Conservation (phyloP, 2,329 filamentous ascomycete genomes). For the Camillea tinctor region DNA sequence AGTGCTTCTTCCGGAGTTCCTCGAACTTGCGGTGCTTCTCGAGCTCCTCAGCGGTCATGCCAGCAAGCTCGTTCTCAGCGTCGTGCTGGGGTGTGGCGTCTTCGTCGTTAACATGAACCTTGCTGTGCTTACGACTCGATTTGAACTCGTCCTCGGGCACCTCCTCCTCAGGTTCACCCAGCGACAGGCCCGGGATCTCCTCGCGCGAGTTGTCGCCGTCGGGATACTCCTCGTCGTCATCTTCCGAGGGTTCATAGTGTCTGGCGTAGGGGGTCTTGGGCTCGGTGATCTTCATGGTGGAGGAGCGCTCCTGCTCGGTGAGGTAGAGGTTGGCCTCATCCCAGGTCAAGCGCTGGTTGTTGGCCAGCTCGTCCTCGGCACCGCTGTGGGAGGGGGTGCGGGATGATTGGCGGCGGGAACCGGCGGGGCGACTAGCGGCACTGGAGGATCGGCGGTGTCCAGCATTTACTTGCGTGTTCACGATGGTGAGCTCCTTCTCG, state of each 20-base stretch:
- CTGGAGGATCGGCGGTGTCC: constrained; percentile 84
- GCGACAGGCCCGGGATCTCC: constrained; percentile 87
- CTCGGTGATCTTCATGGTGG: constrained; percentile 98
- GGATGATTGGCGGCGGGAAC: constrained; percentile 71
- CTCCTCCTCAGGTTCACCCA: constrained; percentile 87
- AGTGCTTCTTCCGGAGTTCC: constrained; percentile 89
- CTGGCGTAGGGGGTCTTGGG: constrained; percentile 96
- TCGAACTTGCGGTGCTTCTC: constrained; percentile 95
- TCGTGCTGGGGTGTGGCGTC: constrained; percentile 56
- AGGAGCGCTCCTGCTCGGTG: constrained; percentile 90
- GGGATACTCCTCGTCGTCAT: constrained; percentile 72
- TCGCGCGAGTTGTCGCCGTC: constrained; percentile 53
- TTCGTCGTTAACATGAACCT: constrained; percentile 76
- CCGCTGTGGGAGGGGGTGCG: constrained; percentile 43
- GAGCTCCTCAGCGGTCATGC: constrained; percentile 67
- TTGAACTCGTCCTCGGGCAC: constrained; percentile 48
- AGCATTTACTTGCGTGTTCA: constrained; percentile 93
- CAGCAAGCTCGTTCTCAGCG: constrained; percentile 53
- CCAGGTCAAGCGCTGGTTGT: constrained; percentile 85
- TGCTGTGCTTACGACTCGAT: constrained; percentile 44
- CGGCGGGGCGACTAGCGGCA: constrained; percentile 57
- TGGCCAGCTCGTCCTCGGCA: constrained; percentile 49
- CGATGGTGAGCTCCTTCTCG: constrained; percentile 85
- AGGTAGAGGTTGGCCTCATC: constrained; percentile 98
- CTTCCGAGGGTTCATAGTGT: constrained; percentile 86